Conservation (phyloP, 1,284 basidiomycete genomes). For the Cryptococcus wingfieldii region DNA sequence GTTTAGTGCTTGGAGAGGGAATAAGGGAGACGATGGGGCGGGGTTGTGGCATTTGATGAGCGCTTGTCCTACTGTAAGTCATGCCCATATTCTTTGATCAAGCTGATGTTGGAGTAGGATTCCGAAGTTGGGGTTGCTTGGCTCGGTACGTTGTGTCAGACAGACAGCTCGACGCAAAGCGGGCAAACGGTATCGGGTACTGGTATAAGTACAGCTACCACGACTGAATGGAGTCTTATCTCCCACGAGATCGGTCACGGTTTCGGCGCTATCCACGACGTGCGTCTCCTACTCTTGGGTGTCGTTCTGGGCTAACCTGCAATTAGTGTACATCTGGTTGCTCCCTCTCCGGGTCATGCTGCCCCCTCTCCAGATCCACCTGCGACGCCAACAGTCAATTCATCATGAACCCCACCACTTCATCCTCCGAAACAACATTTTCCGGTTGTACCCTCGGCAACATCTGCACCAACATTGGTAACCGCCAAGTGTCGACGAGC, state of each 20-base stretch:
- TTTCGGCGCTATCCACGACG: slow-evolving; percentile 78
- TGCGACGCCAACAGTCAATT: slow-evolving; percentile 66
- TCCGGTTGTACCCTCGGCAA: slow-evolving; percentile 80
- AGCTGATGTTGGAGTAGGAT: slow-evolving; percentile 16
- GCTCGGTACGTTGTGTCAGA: slow-evolving; percentile 72
- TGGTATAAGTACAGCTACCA: slow-evolving; percentile 68
- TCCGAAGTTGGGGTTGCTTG: slow-evolving; percentile 83
- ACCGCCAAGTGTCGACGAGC: slow-evolving; percentile 52
- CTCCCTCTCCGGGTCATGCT: slow-evolving; percentile 59
- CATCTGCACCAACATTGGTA: slow-evolving; percentile 57
- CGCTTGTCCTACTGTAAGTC: slow-evolving; percentile 70
- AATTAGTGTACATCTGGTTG: slow-evolving; percentile 64
- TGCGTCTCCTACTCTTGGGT: slow-evolving; percentile 48
- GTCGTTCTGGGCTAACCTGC: not conserved
- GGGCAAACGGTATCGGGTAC: slow-evolving; percentile 69
- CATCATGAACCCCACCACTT: slow-evolving; percentile 78
- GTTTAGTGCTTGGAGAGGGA: slow-evolving; percentile 79
- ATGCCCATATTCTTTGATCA: slow-evolving; percentile 71
- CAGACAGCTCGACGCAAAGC: slow-evolving; percentile 52
- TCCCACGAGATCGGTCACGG: slow-evolving; percentile 63
- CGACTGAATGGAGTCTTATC: slow-evolving; percentile 64
- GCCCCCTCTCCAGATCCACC: slow-evolving; percentile 59
- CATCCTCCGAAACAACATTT: slow-evolving; percentile 62
- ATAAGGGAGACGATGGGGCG: slow-evolving; percentile 61
- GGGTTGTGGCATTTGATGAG: slow-evolving; percentile 91